phyloP scores from a whole-genome alignment of 495 filamentous ascomycete genomes.

The Penicillium daleae region DNA sequence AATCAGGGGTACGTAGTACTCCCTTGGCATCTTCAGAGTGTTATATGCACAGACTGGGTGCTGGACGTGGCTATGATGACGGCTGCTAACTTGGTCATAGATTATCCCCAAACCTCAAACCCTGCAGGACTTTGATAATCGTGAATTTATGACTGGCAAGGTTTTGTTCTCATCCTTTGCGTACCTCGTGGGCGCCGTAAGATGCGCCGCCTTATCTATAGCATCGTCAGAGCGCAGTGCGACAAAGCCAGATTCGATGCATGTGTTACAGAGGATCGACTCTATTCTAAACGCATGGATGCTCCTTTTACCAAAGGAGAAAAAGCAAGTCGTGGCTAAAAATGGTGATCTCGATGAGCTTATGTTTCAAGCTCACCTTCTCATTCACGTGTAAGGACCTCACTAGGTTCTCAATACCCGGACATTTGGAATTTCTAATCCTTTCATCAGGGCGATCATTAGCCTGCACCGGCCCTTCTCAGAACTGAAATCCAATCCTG shows the following conservation, averaged over 20 bases:
- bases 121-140: no score
- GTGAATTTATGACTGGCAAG: no score
- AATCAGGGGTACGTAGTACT: no score
- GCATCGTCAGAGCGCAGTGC: background rate
- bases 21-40: no score
- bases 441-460: conserved; percentile 27
- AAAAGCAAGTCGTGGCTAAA: conserved; percentile 34
- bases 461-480: conserved; percentile 39
- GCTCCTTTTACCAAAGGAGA: conserved; percentile 32
- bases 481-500: conserved; percentile 33
- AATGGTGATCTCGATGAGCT: conserved; percentile 39
- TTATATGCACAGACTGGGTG: no score
- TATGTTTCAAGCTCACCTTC: conserved; percentile 41
- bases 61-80: no score
- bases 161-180: conserved; percentile 75
- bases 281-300: conserved; percentile 32
- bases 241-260: conserved; percentile 31
- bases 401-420: background rate
- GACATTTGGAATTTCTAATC: no score
- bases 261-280: conserved; percentile 34
- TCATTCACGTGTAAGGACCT: conserved; percentile 41
- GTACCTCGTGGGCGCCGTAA: conserved; percentile 66
- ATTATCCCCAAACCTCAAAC: no score
- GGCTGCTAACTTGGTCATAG: no score
- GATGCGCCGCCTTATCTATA: conserved; percentile 30